Percentiles rank a stretch among this genome's conserved stretches.
Conservation (phyloP, 805 yeast species). For the Saturnispora diversa region DNA sequence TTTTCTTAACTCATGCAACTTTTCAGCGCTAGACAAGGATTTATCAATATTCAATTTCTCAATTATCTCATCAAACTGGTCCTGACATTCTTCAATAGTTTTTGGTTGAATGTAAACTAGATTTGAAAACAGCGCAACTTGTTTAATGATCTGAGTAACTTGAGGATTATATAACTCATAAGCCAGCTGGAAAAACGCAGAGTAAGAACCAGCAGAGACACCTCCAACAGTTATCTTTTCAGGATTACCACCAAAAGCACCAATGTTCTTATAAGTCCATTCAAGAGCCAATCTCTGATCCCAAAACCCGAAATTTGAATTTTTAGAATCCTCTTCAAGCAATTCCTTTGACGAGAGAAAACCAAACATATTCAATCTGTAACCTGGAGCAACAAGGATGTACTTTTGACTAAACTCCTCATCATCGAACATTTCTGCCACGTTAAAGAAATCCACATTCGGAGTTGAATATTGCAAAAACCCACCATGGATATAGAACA, state of each 20-base stretch:
- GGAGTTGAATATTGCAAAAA: constrained; percentile 33
- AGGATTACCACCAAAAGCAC: constrained; percentile 40
- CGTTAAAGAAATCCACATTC: constrained; percentile 20
- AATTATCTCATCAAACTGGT: constrained; percentile 32
- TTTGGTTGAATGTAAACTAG: constrained; percentile 34
- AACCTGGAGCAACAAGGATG: constrained; percentile 33
- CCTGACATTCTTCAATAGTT: constrained; percentile 29
- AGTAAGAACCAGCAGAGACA: constrained; percentile 40
- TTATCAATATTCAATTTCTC: constrained; percentile 19
- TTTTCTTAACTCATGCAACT: constrained; percentile 11
- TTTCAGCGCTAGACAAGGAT: constrained; percentile 12
- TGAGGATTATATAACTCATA: constrained; percentile 37
- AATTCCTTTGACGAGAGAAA: constrained; percentile 33
- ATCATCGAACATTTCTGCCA: constrained; percentile 22
- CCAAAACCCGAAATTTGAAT: constrained; percentile 34
- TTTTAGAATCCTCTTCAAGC: constrained; percentile 26
- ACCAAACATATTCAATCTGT: constrained; percentile 36
- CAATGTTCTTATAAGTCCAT: constrained; percentile 39
- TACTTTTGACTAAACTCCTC: constrained; percentile 28
- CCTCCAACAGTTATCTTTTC: constrained; percentile 38
- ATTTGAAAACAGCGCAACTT: constrained; percentile 30
- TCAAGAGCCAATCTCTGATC: constrained; percentile 40
- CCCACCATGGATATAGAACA: constrained; percentile 37
- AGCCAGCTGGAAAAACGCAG: constrained; percentile 35
- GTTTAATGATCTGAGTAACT: constrained; percentile 33